A percentile compares a stretch with the other conserved stretches of the same genome.
Conservation (phyloP, 805 yeast genomes). For the Wickerhamia fluorescens region DNA sequence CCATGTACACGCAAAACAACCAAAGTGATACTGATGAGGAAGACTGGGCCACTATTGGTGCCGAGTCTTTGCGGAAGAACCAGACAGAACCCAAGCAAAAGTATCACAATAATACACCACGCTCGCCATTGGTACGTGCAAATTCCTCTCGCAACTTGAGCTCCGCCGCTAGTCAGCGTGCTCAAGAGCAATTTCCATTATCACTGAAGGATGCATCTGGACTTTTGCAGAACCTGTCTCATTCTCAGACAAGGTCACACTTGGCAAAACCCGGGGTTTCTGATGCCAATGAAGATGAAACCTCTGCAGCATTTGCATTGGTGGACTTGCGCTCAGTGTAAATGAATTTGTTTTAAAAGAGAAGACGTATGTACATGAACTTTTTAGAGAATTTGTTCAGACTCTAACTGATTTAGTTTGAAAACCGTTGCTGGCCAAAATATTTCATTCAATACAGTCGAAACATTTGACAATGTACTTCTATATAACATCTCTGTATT, state of each 20-base stretch:
- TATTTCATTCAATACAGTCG: too few relatives aligned
- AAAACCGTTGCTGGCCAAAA: too few relatives aligned
- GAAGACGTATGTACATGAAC: too few relatives aligned
- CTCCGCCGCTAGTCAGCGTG: too few relatives aligned
- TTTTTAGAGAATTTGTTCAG: too few relatives aligned
- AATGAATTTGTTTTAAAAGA: too few relatives aligned
- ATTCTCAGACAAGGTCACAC: neutral
- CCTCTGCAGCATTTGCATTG: slow-evolving; percentile 55
- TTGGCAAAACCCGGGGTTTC: neutral
- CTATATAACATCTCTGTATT: too few relatives aligned
- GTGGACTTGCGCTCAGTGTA: slow-evolving; percentile 40
- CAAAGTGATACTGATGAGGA: slow-evolving; percentile 88
- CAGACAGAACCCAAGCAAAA: slow-evolving; percentile 5
- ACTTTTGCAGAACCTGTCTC: slow-evolving; percentile 1
- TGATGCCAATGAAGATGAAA: slow-evolving; percentile 31
- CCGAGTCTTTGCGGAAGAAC: slow-evolving; percentile 48
- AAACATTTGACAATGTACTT: too few relatives aligned
- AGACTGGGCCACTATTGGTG: slow-evolving; percentile 92
- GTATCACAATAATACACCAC: slow-evolving; percentile 5
- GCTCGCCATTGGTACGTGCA: slow-evolving; percentile 5
- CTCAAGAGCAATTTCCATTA: slow-evolving; percentile 5
- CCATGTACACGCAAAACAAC: slow-evolving; percentile 4
- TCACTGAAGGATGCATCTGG: slow-evolving; percentile 8
- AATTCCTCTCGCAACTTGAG: slow-evolving; percentile 1
- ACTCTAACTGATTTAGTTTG: too few relatives aligned